Base-by-base conservation (phyloP, 768 basidiomycete species). In the Suillus tomentosus region DNA sequence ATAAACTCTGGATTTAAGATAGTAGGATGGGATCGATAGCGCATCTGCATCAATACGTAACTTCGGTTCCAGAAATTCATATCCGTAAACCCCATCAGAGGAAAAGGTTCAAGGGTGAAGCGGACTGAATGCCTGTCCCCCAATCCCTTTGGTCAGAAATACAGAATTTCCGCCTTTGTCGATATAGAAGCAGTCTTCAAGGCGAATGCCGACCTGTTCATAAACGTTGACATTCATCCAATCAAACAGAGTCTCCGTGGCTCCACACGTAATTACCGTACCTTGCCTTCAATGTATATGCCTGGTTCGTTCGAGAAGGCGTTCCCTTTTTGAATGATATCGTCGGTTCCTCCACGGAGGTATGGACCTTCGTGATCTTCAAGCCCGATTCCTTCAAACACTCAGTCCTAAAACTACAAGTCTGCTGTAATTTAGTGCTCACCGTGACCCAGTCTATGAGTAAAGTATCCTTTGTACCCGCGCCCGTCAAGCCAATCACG, bases 321-420 rank as follows among this genome's bases (percentile, higher is more conserved):
- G 70, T 93, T 87, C 1, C 92, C 92, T 3, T 71, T 76, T 53
- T 82, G 75, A 60, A 92, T 85, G 45, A 82, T 68, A 66, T 82
- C 83, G 13, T 83, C 70, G 37, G 85, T 88, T 17, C 87, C 86
- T n/a, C 89, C 90, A 55, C 85, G 84, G 22, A 96, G 79, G 73
- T 94, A 94, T 1, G 93, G 93, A 8, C 82, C 79, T 75, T 95
- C 93, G 67, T 95, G 94, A 9, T 82, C 88, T 74, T 95, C 91
- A 4, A 95, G 77, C 3, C 93, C 93, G 39, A 96, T 94, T 2
- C 92, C 93, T 91, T 71, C 40, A 65, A 65, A 61, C 63, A 63
- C 62, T 62, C 39, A 58, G 70, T 61, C 15, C 66, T 17, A 60
- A 31, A 48, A 42, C 34, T 19, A 60, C 37, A 51, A 61, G n/a